Evolutionary conservation across 345 rosid genomes (phyloP).

Genomic region (Gynandropsis gynandra): DNA sequence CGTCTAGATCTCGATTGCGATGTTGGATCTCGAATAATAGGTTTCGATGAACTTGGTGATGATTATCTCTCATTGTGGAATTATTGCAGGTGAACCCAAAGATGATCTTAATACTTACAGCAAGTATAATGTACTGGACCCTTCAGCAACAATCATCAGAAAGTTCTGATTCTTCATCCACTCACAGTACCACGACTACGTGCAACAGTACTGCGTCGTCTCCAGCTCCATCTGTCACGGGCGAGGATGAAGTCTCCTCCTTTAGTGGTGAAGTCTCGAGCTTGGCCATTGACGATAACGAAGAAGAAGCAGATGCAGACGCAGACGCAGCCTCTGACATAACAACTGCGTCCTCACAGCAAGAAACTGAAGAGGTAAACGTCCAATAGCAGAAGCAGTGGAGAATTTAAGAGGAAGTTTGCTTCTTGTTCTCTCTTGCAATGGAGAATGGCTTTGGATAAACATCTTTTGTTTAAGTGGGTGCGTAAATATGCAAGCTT

Average conservation of each 20-base stretch:
- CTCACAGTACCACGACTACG: slow-evolving; percentile 30
- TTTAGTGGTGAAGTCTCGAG: slow-evolving; percentile 51
- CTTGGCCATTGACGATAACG: slow-evolving; percentile 35
- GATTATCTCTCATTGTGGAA: slow-evolving; percentile 12
- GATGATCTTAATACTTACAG: slow-evolving; percentile 79
- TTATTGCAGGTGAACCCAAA: slow-evolving; percentile 78
- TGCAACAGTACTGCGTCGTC: slow-evolving; percentile 52
- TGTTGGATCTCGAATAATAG: background rate
- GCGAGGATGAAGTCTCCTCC: slow-evolving; percentile 67
- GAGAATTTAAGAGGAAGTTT: too few relatives aligned
- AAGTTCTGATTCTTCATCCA: slow-evolving; percentile 47
- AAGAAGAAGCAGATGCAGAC: background rate
- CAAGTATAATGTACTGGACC: slow-evolving; percentile 94
- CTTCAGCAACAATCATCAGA: slow-evolving; percentile 51
- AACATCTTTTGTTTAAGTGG: too few relatives aligned
- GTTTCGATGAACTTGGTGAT: background rate
- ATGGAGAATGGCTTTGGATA: too few relatives aligned
- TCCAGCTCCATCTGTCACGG: slow-evolving; percentile 57
- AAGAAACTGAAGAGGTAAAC: slow-evolving; percentile 38
- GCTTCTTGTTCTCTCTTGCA: too few relatives aligned
- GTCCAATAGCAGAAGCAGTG: slow-evolving; percentile 21
- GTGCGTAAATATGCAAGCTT: too few relatives aligned
- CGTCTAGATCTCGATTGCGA: too few relatives aligned
- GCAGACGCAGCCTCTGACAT: slow-evolving; percentile 54
- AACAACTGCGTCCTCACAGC: slow-evolving; percentile 39